phyloP scores from a whole-genome alignment of 192 early-diverging fungal species.

The Oehlia diaphana region DNA sequence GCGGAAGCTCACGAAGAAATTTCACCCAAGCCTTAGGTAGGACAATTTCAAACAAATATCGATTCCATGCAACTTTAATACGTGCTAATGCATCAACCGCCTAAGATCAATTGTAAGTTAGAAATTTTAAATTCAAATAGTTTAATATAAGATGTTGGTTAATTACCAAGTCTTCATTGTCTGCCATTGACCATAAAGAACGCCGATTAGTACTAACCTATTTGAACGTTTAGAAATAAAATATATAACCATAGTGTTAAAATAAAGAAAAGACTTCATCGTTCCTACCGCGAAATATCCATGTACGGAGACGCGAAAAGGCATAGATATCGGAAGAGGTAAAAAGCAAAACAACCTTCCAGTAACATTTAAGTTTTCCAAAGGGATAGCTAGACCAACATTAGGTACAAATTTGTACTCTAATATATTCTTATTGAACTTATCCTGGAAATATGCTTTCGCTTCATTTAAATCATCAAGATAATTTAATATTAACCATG shows the following conservation, averaged over 20 bases:
- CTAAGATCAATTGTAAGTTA: no score
- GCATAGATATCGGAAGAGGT: slow-evolving; percentile 35
- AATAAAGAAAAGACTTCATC: neutral
- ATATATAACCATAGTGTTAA: neutral
- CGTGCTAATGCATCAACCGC: no score
- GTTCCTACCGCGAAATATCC: slow-evolving; percentile 38
- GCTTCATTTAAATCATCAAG: slow-evolving; percentile 30
- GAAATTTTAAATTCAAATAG: no score
- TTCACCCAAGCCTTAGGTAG: no score
- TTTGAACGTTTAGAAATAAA: neutral
- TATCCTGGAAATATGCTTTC: neutral
- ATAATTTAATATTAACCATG: slow-evolving; percentile 32
- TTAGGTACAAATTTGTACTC: slow-evolving; percentile 33
- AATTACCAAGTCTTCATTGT: neutral
- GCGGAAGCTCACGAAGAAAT: no score
- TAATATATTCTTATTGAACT: slow-evolving; percentile 8
- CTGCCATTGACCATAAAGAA: neutral
- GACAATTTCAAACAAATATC: no score
- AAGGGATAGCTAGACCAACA: slow-evolving; percentile 38
- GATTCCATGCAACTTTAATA: no score
- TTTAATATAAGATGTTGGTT: no score
- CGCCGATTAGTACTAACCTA: slow-evolving; percentile 1
- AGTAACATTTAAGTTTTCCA: slow-evolving; percentile 3
- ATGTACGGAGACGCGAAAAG: slow-evolving; percentile 41
- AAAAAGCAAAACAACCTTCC: slow-evolving; percentile 41